These are phyloP conservation scores for Lasiodiplodia hormozganensis DNA, from an alignment of 2,329 filamentous ascomycete species.

Conservation along the genomic window DNA sequence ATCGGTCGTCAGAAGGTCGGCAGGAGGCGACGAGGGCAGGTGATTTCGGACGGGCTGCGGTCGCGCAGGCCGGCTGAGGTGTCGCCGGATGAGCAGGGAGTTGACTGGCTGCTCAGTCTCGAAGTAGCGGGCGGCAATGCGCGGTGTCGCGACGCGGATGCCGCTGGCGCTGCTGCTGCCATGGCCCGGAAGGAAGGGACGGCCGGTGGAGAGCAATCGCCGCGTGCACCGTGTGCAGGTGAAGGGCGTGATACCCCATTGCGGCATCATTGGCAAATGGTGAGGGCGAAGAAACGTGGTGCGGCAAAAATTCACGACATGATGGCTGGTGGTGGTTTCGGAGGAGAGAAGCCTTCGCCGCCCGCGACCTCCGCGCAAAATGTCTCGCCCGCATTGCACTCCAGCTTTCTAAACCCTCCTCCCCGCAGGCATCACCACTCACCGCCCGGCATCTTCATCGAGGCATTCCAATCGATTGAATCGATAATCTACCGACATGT, in stretches of 20 bases:
- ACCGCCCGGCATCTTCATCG: conserved; percentile 9
- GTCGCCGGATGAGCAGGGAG: not conserved
- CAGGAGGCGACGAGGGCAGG: not conserved
- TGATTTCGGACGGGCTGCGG: not conserved
- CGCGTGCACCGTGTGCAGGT: conserved; percentile 36
- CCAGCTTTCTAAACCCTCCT: conserved; percentile 39
- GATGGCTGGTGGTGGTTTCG: conserved; percentile 29
- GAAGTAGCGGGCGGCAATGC: conserved; percentile 1
- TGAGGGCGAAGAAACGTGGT: not conserved
- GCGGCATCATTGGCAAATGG: conserved; percentile 31
- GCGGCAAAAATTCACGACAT: conserved; percentile 1
- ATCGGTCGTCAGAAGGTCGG: not conserved
- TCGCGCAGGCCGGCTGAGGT: not conserved
- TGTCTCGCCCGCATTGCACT: conserved; percentile 26
- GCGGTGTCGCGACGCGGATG: conserved; percentile 5
- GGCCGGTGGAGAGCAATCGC: conserved; percentile 1
- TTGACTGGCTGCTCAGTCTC: not conserved
- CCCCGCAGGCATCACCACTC: conserved; percentile 34
- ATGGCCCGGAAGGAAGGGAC: not conserved
- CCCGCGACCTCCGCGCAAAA: conserved; percentile 15
- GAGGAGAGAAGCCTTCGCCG: conserved; percentile 29
- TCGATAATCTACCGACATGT: conserved; percentile 39
- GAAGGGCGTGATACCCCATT: conserved; percentile 32
- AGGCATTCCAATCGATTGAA: not conserved
- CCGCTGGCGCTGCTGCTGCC: not conserved